Base-by-base conservation (phyloP, 768 basidiomycete species). In the Gloeostereum incarnatum region DNA sequence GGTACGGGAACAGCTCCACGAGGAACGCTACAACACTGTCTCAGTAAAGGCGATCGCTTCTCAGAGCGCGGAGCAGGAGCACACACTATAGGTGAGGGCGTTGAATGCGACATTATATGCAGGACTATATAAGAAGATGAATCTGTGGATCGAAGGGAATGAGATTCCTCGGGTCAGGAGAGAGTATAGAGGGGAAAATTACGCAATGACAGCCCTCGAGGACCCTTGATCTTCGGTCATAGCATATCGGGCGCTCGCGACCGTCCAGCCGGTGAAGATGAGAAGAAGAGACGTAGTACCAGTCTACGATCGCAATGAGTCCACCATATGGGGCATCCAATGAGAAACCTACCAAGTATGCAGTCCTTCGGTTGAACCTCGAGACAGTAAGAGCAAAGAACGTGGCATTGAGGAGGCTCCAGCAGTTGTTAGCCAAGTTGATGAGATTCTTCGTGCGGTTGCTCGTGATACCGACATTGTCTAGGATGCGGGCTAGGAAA, bases 1-100 rank as follows among this genome's bases (percentile, higher is more conserved):
- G 69, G 59, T 64, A 81, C 0, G 79, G 78, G 63, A 81, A 80
- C 22, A 81, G 50, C 47, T 81, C 79, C n/a, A 80, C 76, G 43
- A 79, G 54, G 65, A 65, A 78, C 4, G 77, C 76, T 76, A 45
- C 3, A 25, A 27, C 30, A 31, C 26, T 9, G 38, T 30, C 18
- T 10, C 24, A 19, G 13, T 14, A 20, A 14, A n/a, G 23, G 14
- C 20, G 17, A 24, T 20, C 36, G 2, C 8, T 8, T 10, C 7
- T 34, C 6, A 22, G 6, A 35, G 31, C 30, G 7, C 27, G 0
- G 13, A 22, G 13, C 22, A 11, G 9, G 23, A 14, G n/a, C 4
- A 47, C 62, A 33, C 36, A 71, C 72, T 66, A 48, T 75, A 77
- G 0, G 71, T 73, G 36, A 77, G 54, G 2, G 75, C 73, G 47